These are phyloP conservation scores for Alternaria longipes DNA, from an alignment of 2,329 filamentous ascomycete species.

Conservation along the genomic window DNA sequence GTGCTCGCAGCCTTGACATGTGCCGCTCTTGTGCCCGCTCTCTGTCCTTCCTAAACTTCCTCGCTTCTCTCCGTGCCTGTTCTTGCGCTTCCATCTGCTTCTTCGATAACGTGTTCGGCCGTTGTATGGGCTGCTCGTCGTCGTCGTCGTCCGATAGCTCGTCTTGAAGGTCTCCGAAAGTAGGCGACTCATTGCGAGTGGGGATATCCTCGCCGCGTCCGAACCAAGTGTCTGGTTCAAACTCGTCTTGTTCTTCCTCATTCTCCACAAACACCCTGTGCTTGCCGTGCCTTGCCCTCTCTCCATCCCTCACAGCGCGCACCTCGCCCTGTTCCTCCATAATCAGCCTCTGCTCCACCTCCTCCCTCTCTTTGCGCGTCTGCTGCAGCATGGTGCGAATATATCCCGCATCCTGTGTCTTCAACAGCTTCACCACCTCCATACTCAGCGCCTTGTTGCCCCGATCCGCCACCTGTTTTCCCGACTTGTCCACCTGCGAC, in stretches of 20 bases:
- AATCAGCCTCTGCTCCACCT: slow-evolving; percentile 54
- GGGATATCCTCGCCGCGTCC: slow-evolving; percentile 41
- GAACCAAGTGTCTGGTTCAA: slow-evolving; percentile 54
- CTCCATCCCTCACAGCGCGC: slow-evolving; percentile 50
- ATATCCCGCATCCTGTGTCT: slow-evolving; percentile 72
- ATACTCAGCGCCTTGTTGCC: slow-evolving; percentile 59
- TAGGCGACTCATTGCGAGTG: slow-evolving; percentile 18
- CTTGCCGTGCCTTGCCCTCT: slow-evolving; percentile 32
- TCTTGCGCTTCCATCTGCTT: slow-evolving; percentile 45
- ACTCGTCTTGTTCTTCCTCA: slow-evolving; percentile 53
- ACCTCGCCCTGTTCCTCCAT: slow-evolving; percentile 52
- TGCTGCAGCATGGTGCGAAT: slow-evolving; percentile 66
- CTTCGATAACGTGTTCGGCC: slow-evolving; percentile 39
- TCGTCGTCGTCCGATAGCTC: slow-evolving; percentile 28
- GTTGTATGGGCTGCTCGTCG: slow-evolving; percentile 32
- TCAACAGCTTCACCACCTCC: slow-evolving; percentile 70
- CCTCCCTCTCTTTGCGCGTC: slow-evolving; percentile 62
- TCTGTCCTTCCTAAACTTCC: slow-evolving; percentile 54
- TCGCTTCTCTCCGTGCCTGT: slow-evolving; percentile 41
- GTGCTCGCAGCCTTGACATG: slow-evolving; percentile 59
- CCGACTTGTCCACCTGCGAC: slow-evolving; percentile 57
- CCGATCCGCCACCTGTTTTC: slow-evolving; percentile 53
- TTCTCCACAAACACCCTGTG: slow-evolving; percentile 54
- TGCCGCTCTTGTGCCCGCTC: slow-evolving; percentile 60
- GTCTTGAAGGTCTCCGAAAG: slow-evolving; percentile 39